These are phyloP conservation scores for Yamadazyma membranifaciens DNA, from an alignment of 1,139 yeast genomes.

Conservation along the genomic window DNA sequence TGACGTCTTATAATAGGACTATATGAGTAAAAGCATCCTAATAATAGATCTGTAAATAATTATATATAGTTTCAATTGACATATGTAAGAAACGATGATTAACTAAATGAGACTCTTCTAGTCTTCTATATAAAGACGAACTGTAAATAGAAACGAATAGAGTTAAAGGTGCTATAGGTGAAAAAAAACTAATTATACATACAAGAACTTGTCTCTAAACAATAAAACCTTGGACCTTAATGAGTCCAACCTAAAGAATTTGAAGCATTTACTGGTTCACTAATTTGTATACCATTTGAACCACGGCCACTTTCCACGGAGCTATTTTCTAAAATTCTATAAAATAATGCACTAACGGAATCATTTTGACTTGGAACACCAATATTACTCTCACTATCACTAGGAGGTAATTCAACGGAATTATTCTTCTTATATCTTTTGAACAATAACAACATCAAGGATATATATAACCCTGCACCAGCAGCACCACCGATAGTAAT, in stretches of 20 bases:
- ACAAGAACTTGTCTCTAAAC: not conserved
- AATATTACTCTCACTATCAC: conserved; percentile 42
- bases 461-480: conserved; percentile 59
- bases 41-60: too few species aligned
- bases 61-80: too few species aligned
- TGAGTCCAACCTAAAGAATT: conserved; percentile 46
- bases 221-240: not conserved
- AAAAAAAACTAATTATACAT: too few species aligned
- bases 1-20: too few species aligned
- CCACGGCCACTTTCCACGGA: conserved; percentile 5
- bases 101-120: too few species aligned
- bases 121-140: too few species aligned
- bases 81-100: too few species aligned
- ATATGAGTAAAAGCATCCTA: too few species aligned
- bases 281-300: conserved; percentile 28
- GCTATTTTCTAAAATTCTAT: conserved; percentile 24
- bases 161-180: too few species aligned
- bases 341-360: conserved; percentile 28
- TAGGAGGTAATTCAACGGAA: conserved; percentile 39
- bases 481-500: conserved; percentile 66
- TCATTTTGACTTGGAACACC: conserved; percentile 21
- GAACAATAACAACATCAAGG: conserved; percentile 47
- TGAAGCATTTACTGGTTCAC: conserved; percentile 46
- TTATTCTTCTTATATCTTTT: conserved; percentile 37
- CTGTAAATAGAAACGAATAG: too few species aligned